Evolutionary conservation across 345 rosid species (phyloP), one percentile per base, ranked within the genome.

Genomic region (Angophora floribunda): DNA sequence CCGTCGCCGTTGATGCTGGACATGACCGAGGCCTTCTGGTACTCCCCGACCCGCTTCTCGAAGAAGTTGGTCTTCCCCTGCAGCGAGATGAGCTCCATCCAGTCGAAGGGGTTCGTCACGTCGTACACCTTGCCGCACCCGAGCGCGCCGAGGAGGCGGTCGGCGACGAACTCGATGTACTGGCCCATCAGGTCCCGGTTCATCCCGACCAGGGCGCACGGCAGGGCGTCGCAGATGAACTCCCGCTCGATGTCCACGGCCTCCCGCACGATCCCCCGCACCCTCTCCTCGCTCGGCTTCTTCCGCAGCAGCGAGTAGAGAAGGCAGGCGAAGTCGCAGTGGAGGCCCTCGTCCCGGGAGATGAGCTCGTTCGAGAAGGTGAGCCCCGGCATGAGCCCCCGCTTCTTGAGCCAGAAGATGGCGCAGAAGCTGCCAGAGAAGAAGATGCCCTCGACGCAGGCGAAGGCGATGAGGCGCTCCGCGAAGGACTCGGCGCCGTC

Each of bases 371-470:
- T 98, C 1, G 99, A 97, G 95, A 98, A 98, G 7, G 99, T 98
- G 10, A 95, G 41, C 2, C 99, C 99, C 0, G 99, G 99, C 99
- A 98, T 97, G 86, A 96, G 86, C 2, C 99, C 99, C 0, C 99
- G 96, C 91, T 98, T 98, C 85, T 98, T 98, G 0, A 98, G 92
- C 99, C 99, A 98, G 88, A 97, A 98, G 51, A 97, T 98, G 1
- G 99, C 90, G 86, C 99, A 98, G 88, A 98, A 98, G 87, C 97
- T 94, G 7, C 98, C 98, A 19, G 99, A 97, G 97, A 97, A 97
- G 91, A 97, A 97, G 49, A 97, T 98, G 9, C 99, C 99, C 89
- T 98, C 99, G 13, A 98, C 99, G 79, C 99, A 98, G 12, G 99
- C 98, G 45, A 98, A 98, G 3, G 96, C 99, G 2, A 97, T 59